phyloP scores from a whole-genome alignment of 768 basidiomycete species.

The Botryobasidium botryosum region DNA sequence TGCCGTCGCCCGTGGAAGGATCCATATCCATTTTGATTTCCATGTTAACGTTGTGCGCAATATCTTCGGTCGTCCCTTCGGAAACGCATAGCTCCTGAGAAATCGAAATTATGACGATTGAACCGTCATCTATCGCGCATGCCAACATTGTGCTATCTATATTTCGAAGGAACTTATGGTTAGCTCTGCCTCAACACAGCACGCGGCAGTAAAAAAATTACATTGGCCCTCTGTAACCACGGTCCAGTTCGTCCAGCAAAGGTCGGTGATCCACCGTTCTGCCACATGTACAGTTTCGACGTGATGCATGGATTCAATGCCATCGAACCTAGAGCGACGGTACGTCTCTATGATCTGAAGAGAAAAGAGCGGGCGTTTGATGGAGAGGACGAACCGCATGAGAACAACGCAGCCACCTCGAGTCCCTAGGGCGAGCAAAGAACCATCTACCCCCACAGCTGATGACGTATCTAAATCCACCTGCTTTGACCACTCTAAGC shows the following conservation, averaged over 20 bases:
- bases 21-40: background rate
- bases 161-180: no score
- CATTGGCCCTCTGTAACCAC: no score
- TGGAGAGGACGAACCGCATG: conserved; percentile 3
- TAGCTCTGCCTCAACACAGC: no score
- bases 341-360: background rate
- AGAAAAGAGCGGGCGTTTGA: background rate
- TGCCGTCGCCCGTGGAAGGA: background rate
- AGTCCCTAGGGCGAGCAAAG: conserved; percentile 8
- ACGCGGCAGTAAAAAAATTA: no score
- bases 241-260: background rate
- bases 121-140: no score
- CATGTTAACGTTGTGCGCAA: background rate
- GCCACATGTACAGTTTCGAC: background rate
- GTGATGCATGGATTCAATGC: background rate
- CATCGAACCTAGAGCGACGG: background rate
- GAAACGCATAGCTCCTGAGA: no score
- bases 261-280: background rate
- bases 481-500: conserved; percentile 6
- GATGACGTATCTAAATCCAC: background rate
- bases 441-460: background rate
- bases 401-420: conserved; percentile 4
- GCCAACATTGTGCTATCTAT: no score
- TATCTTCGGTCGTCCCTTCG: no score
- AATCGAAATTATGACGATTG: no score